phyloP scores from a whole-genome alignment of 208 protist species.

The Leptomonas seymouri region DNA sequence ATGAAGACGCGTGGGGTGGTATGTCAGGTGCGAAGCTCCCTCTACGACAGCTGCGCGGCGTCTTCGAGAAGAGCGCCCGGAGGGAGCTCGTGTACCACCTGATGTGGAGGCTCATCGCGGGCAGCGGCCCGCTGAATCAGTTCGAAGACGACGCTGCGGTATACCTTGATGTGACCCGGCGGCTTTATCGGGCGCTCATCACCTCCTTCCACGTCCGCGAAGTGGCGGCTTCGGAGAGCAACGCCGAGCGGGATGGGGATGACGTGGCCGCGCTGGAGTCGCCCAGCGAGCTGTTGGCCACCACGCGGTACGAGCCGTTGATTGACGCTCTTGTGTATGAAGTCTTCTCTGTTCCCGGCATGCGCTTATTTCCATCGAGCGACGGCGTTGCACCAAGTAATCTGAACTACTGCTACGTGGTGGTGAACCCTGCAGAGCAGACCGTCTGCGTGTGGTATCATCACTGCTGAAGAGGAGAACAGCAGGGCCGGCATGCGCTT shows the following conservation, averaged over 20 bases:
- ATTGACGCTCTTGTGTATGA: slow-evolving; percentile 41
- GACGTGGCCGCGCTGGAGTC: slow-evolving; percentile 14
- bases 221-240: neutral
- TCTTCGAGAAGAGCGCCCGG: slow-evolving; percentile 39
- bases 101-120: slow-evolving; percentile 68
- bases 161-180: slow-evolving; percentile 48
- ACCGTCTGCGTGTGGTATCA: slow-evolving; percentile 44
- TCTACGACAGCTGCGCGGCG: slow-evolving; percentile 18
- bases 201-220: slow-evolving; percentile 33
- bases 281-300: neutral
- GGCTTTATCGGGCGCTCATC: slow-evolving; percentile 53
- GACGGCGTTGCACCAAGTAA: slow-evolving; percentile 55
- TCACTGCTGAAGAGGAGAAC: slow-evolving; percentile 11
- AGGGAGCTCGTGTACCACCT: slow-evolving; percentile 77
- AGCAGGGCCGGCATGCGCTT: no score
- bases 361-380: slow-evolving; percentile 33
- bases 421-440: slow-evolving; percentile 49
- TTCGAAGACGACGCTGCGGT: slow-evolving; percentile 74
- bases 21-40: slow-evolving; percentile 31
- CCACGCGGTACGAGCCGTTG: slow-evolving; percentile 22
- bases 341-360: slow-evolving; percentile 15
- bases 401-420: slow-evolving; percentile 71
- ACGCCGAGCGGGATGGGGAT: slow-evolving; percentile 10
- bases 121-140: slow-evolving; percentile 76
- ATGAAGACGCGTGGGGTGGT: slow-evolving; percentile 34